These are phyloP conservation scores for Pestalotiopsis sp. DNA, from an alignment of 2,329 filamentous ascomycete genomes.

Conservation along the genomic window DNA sequence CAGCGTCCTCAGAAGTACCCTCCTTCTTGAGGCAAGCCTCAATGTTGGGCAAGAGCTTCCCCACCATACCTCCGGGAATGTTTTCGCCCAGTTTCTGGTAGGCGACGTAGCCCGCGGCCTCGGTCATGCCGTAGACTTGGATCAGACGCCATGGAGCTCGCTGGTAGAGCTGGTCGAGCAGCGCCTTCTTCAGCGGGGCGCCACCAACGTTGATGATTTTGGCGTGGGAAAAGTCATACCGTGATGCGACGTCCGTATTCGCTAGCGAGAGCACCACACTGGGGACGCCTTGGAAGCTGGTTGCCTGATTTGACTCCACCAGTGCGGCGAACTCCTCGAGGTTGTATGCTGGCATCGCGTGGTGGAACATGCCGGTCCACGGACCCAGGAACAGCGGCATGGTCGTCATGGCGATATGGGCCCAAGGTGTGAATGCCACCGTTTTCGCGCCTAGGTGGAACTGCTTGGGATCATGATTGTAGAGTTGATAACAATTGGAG, in stretches of 20 bases:
- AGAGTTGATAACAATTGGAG: conserved; percentile 35
- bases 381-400: conserved; percentile 46
- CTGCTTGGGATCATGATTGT: conserved; percentile 36
- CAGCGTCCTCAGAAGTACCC: conserved; percentile 36
- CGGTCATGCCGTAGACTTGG: conserved; percentile 49
- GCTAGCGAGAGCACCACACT: conserved; percentile 40
- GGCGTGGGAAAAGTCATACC: conserved; percentile 39
- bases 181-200: conserved; percentile 34
- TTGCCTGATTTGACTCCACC: conserved; percentile 38
- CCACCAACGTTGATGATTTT: conserved; percentile 40
- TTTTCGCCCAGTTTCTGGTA: conserved; percentile 38
- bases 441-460: conserved; percentile 36
- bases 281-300: conserved; percentile 41
- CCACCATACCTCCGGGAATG: conserved; percentile 35
- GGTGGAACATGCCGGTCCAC: conserved; percentile 45
- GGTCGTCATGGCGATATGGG: conserved; percentile 46
- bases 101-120: conserved; percentile 44
- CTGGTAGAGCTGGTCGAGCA: conserved; percentile 32
- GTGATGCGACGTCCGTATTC: conserved; percentile 35
- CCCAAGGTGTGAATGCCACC: conserved; percentile 45
- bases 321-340: conserved; percentile 36
- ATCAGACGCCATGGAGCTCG: conserved; percentile 40
- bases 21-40: conserved; percentile 42
- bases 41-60: conserved; percentile 39
- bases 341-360: conserved; percentile 43